phyloP scores from a whole-genome alignment of 306 rosid species.

The Prunus persica region DNA sequence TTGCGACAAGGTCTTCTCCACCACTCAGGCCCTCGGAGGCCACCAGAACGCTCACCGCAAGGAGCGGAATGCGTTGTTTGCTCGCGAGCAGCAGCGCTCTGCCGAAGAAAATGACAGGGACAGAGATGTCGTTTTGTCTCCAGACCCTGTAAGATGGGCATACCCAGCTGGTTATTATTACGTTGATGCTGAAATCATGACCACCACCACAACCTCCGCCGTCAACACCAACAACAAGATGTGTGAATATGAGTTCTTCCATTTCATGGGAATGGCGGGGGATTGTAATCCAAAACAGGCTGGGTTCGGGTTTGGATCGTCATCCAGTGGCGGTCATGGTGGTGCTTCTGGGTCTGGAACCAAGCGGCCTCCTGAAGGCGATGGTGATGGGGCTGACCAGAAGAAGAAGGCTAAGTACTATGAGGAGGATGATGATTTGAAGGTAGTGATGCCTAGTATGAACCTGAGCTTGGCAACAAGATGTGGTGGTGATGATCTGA shows the following conservation, averaged over 20 bases:
- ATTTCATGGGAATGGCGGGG: not conserved
- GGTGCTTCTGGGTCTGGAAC: too few species aligned
- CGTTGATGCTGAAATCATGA: too few species aligned
- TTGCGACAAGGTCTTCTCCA: constrained; percentile 14
- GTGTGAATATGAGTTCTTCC: not conserved
- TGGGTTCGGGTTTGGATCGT: not conserved
- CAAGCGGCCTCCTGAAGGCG: too few species aligned
- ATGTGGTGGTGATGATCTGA: not conserved
- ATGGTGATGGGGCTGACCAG: not conserved
- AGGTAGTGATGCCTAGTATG: not conserved
- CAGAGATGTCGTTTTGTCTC: not conserved
- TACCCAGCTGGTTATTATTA: not conserved
- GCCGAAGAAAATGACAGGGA: not conserved
- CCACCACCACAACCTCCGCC: too few species aligned
- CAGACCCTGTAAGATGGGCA: not conserved
- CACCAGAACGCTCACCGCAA: constrained; percentile 41
- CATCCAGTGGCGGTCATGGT: too few species aligned
- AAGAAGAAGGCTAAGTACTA: not conserved
- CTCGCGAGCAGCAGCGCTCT: not conserved
- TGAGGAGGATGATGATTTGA: not conserved
- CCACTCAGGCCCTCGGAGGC: constrained; percentile 31
- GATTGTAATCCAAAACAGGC: not conserved
- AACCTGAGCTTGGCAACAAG: not conserved
- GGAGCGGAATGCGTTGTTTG: not conserved
- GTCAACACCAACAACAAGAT: not conserved